Evolutionary conservation across 768 basidiomycete species (phyloP).

Genomic region (Holtermannia corniformis): DNA sequence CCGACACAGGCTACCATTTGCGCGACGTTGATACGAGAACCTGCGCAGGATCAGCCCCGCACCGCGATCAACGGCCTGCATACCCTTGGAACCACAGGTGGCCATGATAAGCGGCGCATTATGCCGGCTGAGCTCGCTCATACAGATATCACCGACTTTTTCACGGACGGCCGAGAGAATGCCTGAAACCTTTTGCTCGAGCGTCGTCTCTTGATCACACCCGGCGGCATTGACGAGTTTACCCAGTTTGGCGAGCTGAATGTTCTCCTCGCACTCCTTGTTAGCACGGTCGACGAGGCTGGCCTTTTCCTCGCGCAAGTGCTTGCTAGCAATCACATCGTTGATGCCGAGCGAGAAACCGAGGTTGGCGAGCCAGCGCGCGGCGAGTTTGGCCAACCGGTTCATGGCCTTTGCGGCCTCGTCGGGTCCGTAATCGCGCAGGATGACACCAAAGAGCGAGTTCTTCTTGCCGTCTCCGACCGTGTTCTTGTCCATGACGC

Average conservation of each 20-base stretch:
- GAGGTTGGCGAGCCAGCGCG: slow-evolving; percentile 88
- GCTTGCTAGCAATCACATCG: slow-evolving; percentile 91
- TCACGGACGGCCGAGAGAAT: slow-evolving; percentile 91
- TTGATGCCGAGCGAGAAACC: slow-evolving; percentile 98
- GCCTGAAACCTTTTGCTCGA: slow-evolving; percentile 91
- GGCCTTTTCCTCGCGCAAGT: slow-evolving; percentile 72
- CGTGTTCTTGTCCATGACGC: slow-evolving; percentile 96
- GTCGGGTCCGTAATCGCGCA: slow-evolving; percentile 90
- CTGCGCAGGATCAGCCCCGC: slow-evolving; percentile 44
- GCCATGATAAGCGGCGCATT: slow-evolving; percentile 99
- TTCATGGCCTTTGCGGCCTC: slow-evolving; percentile 95
- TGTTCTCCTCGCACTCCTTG: slow-evolving; percentile 72
- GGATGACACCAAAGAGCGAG: slow-evolving; percentile 94
- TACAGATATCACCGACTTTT: slow-evolving; percentile 91
- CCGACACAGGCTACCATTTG: slow-evolving; percentile 99
- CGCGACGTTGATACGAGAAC: slow-evolving; percentile 97
- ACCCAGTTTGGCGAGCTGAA: slow-evolving; percentile 80
- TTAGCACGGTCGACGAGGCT: slow-evolving; percentile 79
- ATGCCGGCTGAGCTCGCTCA: slow-evolving; percentile 93
- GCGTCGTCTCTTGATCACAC: slow-evolving; percentile 89
- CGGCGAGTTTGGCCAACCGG: slow-evolving; percentile 86
- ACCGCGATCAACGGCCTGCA: slow-evolving; percentile 24
- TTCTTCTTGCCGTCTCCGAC: slow-evolving; percentile 99
- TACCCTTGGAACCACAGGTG: slow-evolving; percentile 96
- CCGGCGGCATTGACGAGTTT: slow-evolving; percentile 94